A percentile compares a stretch with the other conserved stretches of the same genome.
Evolutionary conservation across 495 filamentous ascomycete genomes (phyloP).

Genomic region (Daldinia vernicosa): DNA sequence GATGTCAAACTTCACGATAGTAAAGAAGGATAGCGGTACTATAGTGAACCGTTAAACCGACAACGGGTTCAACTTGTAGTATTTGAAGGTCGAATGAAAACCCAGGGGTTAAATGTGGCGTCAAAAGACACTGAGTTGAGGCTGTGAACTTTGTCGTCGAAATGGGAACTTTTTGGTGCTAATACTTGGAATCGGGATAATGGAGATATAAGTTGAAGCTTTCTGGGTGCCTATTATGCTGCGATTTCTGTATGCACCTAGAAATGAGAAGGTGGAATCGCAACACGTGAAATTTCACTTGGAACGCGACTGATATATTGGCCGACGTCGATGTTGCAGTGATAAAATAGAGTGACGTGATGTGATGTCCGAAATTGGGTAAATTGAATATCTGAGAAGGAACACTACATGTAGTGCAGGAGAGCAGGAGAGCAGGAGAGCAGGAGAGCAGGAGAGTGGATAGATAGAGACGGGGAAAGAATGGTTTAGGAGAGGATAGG

Average conservation of each 20-base stretch:
- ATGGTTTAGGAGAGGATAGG: too few species aligned
- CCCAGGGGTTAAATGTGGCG: conserved; percentile 2
- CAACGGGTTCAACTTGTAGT: neutral
- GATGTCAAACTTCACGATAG: neutral
- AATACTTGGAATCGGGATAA: neutral
- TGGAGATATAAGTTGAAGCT: neutral
- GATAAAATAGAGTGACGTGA: too few species aligned
- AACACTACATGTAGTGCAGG: too few species aligned
- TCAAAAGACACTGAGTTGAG: conserved; percentile 24
- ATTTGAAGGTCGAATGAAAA: neutral
- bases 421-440: too few species aligned
- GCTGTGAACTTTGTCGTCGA: conserved; percentile 25
- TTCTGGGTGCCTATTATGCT: neutral
- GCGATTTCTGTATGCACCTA: neutral
- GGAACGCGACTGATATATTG: neutral
- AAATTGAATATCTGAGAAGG: neutral
- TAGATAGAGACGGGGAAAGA: too few species aligned
- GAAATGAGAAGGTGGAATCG: neutral
- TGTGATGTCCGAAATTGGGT: neutral
- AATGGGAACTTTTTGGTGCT: conserved; percentile 3
- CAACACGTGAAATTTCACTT: neutral
- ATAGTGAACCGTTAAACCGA: neutral
- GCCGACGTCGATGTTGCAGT: neutral
- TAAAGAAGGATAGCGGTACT: neutral
- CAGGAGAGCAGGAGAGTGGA: too few species aligned